phyloP scores from a whole-genome alignment of 306 rosid genomes.

The Acacia crassicarpa region DNA sequence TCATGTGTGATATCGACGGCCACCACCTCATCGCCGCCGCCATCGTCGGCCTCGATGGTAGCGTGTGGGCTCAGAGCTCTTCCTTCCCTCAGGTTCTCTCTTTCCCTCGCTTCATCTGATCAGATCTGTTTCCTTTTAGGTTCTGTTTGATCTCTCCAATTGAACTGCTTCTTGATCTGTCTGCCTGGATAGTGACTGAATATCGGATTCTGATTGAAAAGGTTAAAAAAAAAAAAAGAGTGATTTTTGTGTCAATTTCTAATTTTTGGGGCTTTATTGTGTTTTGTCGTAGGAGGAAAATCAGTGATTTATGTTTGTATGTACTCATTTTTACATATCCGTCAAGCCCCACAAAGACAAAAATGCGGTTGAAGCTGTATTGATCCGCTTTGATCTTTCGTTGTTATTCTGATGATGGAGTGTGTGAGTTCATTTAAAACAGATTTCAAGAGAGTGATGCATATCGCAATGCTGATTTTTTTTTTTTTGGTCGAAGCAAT shows the following conservation, averaged over 20 bases:
- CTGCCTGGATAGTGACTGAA: neutral
- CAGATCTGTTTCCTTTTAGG: neutral
- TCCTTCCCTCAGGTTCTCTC: constrained; percentile 48
- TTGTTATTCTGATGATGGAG: neutral
- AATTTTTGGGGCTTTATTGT: neutral
- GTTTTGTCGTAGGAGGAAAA: neutral
- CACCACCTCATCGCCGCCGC: constrained; percentile 53
- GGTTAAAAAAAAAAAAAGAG: neutral
- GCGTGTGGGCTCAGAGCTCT: constrained; percentile 61
- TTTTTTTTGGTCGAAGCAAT: no score
- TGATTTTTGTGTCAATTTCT: neutral
- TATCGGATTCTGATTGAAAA: neutral
- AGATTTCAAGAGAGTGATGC: neutral
- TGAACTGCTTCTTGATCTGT: neutral
- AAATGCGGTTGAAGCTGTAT: neutral
- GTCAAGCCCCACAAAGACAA: neutral
- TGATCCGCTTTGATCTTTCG: neutral
- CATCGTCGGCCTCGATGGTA: constrained; percentile 56
- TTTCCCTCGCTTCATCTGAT: neutral
- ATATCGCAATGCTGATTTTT: neutral
- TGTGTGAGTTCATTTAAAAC: neutral
- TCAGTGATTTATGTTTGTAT: neutral
- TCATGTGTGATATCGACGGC: constrained; percentile 52
- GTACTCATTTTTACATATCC: neutral
- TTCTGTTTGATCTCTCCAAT: neutral